These are phyloP conservation scores for Pyrenophora seminiperda DNA, from an alignment of 2,329 filamentous ascomycete genomes.

Conservation along the genomic window DNA sequence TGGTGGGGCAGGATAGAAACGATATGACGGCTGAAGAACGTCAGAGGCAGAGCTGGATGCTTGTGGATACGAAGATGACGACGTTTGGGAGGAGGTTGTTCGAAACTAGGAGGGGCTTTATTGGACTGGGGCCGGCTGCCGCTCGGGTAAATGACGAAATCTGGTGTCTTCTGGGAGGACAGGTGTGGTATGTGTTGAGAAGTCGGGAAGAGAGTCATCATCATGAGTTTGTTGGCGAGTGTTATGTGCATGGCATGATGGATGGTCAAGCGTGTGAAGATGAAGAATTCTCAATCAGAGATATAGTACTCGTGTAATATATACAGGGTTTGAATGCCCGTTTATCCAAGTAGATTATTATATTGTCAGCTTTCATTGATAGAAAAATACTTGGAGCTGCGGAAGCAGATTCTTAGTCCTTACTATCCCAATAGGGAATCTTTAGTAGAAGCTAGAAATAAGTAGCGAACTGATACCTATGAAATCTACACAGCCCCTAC, in stretches of 20 bases:
- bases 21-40: background rate
- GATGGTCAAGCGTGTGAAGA: conserved; percentile 9
- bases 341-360: too few relatives aligned
- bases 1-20: background rate
- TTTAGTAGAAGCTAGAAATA: too few relatives aligned
- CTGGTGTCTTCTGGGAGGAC: background rate
- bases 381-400: too few relatives aligned
- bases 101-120: conserved; percentile 4
- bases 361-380: too few relatives aligned
- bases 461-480: too few relatives aligned
- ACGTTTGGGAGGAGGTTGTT: conserved; percentile 7
- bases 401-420: too few relatives aligned
- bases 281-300: too few relatives aligned
- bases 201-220: background rate
- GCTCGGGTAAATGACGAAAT: conserved; percentile 1
- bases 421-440: too few relatives aligned
- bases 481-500: too few relatives aligned
- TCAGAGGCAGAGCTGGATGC: conserved; percentile 2
- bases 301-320: too few relatives aligned
- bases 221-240: conserved; percentile 9
- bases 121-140: conserved; percentile 5
- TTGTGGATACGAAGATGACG: background rate
- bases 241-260: conserved; percentile 14
- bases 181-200: background rate
- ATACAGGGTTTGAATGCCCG: too few relatives aligned